Percentiles rank a stretch among this genome's conserved stretches.
Conservation (phyloP, 2,329 filamentous ascomycete species). For the Colletotrichum sp. region DNA sequence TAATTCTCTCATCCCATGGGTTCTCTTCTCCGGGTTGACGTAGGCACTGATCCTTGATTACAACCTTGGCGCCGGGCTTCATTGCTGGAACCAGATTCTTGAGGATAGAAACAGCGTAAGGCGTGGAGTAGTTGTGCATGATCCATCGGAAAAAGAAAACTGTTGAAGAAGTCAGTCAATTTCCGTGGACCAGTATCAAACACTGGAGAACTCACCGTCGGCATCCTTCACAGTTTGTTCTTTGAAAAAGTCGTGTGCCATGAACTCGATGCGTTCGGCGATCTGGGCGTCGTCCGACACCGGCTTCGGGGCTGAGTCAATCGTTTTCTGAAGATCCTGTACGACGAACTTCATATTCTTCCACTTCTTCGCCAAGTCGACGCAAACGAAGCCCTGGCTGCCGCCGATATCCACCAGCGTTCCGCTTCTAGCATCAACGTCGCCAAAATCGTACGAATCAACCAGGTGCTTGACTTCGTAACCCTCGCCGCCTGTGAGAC, state of each 20-base stretch:
- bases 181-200: background rate
- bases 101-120: constrained; percentile 33
- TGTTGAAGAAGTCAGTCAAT: constrained; percentile 27
- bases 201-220: constrained; percentile 25
- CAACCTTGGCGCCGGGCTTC: constrained; percentile 35
- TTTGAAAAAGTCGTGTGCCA: constrained; percentile 25
- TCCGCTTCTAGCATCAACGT: constrained; percentile 47
- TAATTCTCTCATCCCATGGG: constrained; percentile 51
- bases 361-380: constrained; percentile 58
- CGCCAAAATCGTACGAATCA: constrained; percentile 57
- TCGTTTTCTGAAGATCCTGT: constrained; percentile 31
- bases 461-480: constrained; percentile 60
- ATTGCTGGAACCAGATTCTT: constrained; percentile 40
- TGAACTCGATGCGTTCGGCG: constrained; percentile 13
- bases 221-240: constrained; percentile 28
- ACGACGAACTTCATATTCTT: constrained; percentile 36
- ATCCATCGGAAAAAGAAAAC: constrained; percentile 50
- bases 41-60: constrained; percentile 38
- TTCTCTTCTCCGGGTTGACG: constrained; percentile 42
- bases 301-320: constrained; percentile 18
- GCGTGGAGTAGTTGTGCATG: constrained; percentile 51
- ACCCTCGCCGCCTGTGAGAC: constrained; percentile 59
- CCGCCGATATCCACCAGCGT: constrained; percentile 66
- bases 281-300: constrained; percentile 17
- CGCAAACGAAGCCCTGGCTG: constrained; percentile 60